These are phyloP conservation scores for Yarrowia deformans DNA, from an alignment of 805 yeast genomes.

Conservation along the genomic window DNA sequence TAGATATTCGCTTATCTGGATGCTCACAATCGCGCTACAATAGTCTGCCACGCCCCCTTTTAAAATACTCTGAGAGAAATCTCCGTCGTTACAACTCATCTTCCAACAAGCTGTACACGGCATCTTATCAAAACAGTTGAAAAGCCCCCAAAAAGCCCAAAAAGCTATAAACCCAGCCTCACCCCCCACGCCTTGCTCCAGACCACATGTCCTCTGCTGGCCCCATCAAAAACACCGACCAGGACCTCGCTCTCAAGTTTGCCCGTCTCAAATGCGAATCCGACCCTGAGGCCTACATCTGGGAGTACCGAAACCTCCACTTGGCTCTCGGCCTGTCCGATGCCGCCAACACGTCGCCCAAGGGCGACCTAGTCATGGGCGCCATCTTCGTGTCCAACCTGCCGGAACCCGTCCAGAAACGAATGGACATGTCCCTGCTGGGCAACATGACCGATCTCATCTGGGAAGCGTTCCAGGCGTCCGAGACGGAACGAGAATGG, in stretches of 20 bases:
- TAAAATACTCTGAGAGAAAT: slow-evolving; percentile 30
- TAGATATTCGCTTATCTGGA: slow-evolving; percentile 39
- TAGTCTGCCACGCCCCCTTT: slow-evolving; percentile 20
- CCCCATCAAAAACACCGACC: slow-evolving; percentile 37
- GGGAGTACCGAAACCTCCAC: slow-evolving; percentile 39
- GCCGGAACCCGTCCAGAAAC: slow-evolving; percentile 36
- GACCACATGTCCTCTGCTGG: slow-evolving; percentile 19
- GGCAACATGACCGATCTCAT: slow-evolving; percentile 40
- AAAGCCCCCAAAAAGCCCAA: neutral
- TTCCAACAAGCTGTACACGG: slow-evolving; percentile 1
- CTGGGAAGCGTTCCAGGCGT: slow-evolving; percentile 39
- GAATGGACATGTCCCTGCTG: slow-evolving; percentile 38
- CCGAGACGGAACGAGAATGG: slow-evolving; percentile 38
- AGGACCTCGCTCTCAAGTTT: slow-evolving; percentile 39
- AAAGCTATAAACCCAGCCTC: neutral
- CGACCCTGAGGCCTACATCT: slow-evolving; percentile 39
- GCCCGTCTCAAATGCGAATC: slow-evolving; percentile 38
- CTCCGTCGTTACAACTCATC: slow-evolving; percentile 32
- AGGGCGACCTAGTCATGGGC: slow-evolving; percentile 37
- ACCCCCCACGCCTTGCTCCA: neutral
- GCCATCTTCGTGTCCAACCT: slow-evolving; percentile 38
- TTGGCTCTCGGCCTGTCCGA: slow-evolving; percentile 39
- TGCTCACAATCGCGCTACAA: slow-evolving; percentile 29
- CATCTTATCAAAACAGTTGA: neutral
- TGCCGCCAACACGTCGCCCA: slow-evolving; percentile 39